Base-by-base conservation (phyloP, 1,284 basidiomycete species). In the Tylopilus orsonianus region DNA sequence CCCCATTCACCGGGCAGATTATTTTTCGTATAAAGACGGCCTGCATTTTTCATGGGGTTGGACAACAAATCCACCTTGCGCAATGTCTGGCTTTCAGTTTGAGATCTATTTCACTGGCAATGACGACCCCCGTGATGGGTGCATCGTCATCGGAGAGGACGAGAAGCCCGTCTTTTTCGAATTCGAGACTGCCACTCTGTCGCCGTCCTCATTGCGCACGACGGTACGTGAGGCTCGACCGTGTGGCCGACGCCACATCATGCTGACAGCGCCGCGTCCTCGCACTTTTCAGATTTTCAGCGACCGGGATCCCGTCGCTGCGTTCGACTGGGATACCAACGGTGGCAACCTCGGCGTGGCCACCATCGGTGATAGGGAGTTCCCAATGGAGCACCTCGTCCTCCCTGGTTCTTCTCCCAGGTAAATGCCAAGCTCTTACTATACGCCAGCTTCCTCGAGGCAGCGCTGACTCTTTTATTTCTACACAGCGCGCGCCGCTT, bases 91-190 rank as follows among this genome's bases (percentile, higher is more conserved):
- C 54, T 68, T 69, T 48, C 68, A 73, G 50, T 80, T 77, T 65
- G 74, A 81, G 60, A 70, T 88, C 24, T 86, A 79, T 68, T 88
- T 87, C 72, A 83, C 83, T 41, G 81, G 83, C 49, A 71, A 69
- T 60, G 80, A 82, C 60, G 77, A 87, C 69, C 83, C 83, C 33
- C 78, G 83, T 33, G 64, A 79, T 55, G 74, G 72, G 49, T 85
- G 80, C 64, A 75, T 82, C 52, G 71, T 87, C 70, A 85, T 87
- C 52, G 83, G 84, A 33, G 77, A 81, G 58, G 79, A 82, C 63
- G 71, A 69, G 29, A 74, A 68, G 55, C 79, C 78, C 2, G 67
- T 85, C 59, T 84, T 79, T 68, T 80, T 80, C 61, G 78, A 76
- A 56, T 86, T 88, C 65, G 80, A 83, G 61, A 87, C 85, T 3